Conservation (phyloP, 805 yeast species). For the Limtongia smithiae region DNA sequence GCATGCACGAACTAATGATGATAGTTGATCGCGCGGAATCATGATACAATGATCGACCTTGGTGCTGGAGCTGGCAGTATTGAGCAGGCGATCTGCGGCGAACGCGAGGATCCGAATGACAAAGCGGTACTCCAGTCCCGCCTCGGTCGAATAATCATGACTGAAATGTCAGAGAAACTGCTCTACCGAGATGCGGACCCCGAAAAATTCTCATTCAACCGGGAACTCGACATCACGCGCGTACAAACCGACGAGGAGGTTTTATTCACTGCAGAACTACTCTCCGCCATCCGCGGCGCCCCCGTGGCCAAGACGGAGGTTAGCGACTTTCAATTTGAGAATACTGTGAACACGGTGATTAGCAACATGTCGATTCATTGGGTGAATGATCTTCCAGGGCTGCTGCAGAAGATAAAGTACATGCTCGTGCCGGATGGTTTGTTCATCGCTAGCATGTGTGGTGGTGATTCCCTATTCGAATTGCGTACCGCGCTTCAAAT, state of each 20-base stretch:
- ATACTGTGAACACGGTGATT: conserved; percentile 61
- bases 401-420: conserved; percentile 52
- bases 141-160: conserved; percentile 56
- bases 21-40: conserved; percentile 58
- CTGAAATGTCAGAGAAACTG: conserved; percentile 57
- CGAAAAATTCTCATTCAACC: conserved; percentile 40
- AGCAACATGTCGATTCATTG: conserved; percentile 76
- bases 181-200: conserved; percentile 51
- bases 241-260: conserved; percentile 66
- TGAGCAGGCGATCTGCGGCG: conserved; percentile 39
- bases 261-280: conserved; percentile 22
- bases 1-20: too few relatives aligned
- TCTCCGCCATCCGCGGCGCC: conserved; percentile 39
- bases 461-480: conserved; percentile 83
- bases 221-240: conserved; percentile 47
- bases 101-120: conserved; percentile 40
- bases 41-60: conserved; percentile 60
- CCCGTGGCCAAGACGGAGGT: background rate
- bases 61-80: conserved; percentile 73
- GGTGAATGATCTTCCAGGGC: conserved; percentile 78
- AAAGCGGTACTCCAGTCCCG: conserved; percentile 55
- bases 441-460: conserved; percentile 75
- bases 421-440: conserved; percentile 75
- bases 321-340: conserved; percentile 30
- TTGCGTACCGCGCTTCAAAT: conserved; percentile 73